Evolutionary conservation across 129 eudicot genomes (phyloP), one percentile per base, ranked within the genome.

Genomic region (Ambrosia trifida): DNA sequence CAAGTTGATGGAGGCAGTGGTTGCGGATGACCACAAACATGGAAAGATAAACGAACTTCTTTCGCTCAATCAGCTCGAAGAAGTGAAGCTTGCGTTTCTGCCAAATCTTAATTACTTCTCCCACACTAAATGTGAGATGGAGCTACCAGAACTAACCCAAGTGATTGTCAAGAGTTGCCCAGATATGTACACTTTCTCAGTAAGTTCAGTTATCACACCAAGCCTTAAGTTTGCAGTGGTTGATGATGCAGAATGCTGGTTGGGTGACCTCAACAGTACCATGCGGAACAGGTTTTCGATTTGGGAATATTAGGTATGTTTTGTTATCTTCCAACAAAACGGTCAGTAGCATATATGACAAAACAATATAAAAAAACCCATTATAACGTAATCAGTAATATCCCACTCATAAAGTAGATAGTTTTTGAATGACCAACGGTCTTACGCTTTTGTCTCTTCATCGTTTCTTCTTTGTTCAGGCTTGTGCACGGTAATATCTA

Each of bases 1-100:
- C 83, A 65, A 72, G 69, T 56, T 56, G 78, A 72, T 79, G 74
- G 83, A 65, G 63, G 64, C 30, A 49, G 69, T 79, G 14, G 73
- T 79, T 56, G 73, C 32, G 35, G 70, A 72, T 54, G 74, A 65
- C 33, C 54, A 79, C 53, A 66, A 38, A 36, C 51, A 56, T 66
- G 70, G 28, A 56, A 65, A 46, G 36, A 35, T 3, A 14, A 50
- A 58, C 32, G 78, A 47, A 64, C 36, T 33, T 72, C 28, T 72
- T 19, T 56, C 56, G 49, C 64, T 66, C 18, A 24, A 56, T 56
- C 67, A 66, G 66, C 30, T 79, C 18, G 83, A 79, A 72, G 63
- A 65, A 66, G 14, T 79, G 28, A 58, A 54, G 35, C 83, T 79
- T 35, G 24, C 43, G 32, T 45, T 18, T 58, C 38, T 79, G 30